These are phyloP conservation scores for Colletotrichum camelliae DNA, from an alignment of 2,329 filamentous ascomycete species.

Conservation along the genomic window DNA sequence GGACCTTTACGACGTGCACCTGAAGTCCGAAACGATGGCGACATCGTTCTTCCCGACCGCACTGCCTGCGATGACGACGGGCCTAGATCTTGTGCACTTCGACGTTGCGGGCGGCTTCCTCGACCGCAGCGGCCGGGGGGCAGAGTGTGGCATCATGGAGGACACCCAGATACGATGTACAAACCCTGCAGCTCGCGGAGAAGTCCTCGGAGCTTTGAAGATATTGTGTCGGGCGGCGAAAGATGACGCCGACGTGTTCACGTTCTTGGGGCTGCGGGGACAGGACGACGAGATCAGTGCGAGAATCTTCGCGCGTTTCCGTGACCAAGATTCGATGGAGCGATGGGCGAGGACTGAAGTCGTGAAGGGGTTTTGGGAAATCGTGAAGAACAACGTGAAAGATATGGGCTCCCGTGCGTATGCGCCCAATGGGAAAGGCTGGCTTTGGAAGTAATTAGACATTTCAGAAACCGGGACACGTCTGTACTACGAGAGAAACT, in stretches of 20 bases:
- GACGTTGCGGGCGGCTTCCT: constrained; percentile 27
- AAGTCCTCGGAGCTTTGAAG: constrained; percentile 21
- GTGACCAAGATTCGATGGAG: constrained; percentile 26
- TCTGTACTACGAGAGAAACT: neutral
- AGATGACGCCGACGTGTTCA: constrained; percentile 22
- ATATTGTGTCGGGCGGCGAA: constrained; percentile 25
- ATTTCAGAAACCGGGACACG: rapidly evolving
- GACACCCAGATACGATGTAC: constrained; percentile 24
- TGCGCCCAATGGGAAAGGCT: constrained; percentile 27
- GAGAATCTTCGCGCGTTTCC: constrained; percentile 27
- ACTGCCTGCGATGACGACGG: constrained; percentile 26
- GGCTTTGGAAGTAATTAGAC: constrained; percentile 28
- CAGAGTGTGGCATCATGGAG: constrained; percentile 28
- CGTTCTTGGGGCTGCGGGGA: constrained; percentile 25
- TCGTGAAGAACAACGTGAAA: constrained; percentile 22
- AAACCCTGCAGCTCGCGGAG: constrained; percentile 7
- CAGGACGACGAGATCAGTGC: constrained; percentile 26
- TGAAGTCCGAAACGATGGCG: constrained; percentile 26
- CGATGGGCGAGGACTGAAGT: constrained; percentile 17
- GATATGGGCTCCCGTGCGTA: constrained; percentile 26
- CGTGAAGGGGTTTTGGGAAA: constrained; percentile 25
- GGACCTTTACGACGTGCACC: constrained; percentile 28
- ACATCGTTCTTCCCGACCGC: constrained; percentile 24
- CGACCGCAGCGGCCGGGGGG: constrained; percentile 21
- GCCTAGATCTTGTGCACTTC: constrained; percentile 28